phyloP scores from a whole-genome alignment of 768 basidiomycete genomes.

The Boletales sp. region DNA sequence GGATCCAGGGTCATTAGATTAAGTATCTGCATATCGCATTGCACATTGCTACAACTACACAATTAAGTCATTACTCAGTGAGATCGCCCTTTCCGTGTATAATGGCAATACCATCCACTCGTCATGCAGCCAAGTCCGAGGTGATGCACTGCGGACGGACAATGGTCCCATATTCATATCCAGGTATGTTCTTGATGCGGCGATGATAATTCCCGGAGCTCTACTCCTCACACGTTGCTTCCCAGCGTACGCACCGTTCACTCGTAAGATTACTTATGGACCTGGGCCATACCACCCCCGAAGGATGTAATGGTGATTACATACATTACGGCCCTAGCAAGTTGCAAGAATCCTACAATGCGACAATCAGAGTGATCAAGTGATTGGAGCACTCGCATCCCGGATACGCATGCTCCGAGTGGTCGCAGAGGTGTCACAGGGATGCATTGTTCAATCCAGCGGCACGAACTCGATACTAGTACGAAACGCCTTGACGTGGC shows the following conservation, averaged over 20 bases:
- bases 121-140: slow-evolving; percentile 5
- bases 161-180: not conserved
- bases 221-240: not conserved
- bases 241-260: not conserved
- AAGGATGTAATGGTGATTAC: slow-evolving; percentile 8
- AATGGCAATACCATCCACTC: slow-evolving; percentile 14
- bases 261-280: not conserved
- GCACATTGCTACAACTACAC: slow-evolving; percentile 19
- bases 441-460: too few relatives aligned
- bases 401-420: too few relatives aligned
- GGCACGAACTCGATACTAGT: too few relatives aligned
- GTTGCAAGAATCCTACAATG: too few relatives aligned
- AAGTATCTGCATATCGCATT: slow-evolving; percentile 16
- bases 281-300: not conserved
- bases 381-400: too few relatives aligned
- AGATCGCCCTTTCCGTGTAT: slow-evolving; percentile 20
- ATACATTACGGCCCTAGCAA: not conserved
- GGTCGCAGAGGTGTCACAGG: too few relatives aligned
- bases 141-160: not conserved
- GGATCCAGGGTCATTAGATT: slow-evolving; percentile 14
- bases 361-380: too few relatives aligned
- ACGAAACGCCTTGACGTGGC: too few relatives aligned
- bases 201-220: not conserved
- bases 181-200: not conserved
- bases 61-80: slow-evolving; percentile 20